A percentile compares a stretch with the other conserved stretches of the same genome.
These are phyloP conservation scores for Solanum commersonii DNA, from an alignment of 257 asterid genomes.

Conservation along the genomic window DNA sequence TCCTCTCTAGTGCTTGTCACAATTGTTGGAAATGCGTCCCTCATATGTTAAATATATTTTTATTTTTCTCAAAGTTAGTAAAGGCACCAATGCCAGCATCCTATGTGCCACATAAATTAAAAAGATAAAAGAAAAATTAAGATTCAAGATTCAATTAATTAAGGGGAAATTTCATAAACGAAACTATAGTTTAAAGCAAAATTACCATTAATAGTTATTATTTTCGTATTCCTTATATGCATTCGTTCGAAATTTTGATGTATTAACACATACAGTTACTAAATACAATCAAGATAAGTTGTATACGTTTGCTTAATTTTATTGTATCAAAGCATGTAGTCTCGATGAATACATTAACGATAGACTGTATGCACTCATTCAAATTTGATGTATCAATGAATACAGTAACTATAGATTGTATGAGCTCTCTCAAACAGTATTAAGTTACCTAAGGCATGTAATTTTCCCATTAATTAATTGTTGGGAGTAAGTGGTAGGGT, in stretches of 20 bases:
- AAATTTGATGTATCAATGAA: background rate
- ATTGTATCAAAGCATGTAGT: background rate
- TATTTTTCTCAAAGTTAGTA: constrained; percentile 1
- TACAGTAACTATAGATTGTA: no score
- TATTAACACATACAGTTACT: no score
- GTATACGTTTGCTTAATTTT: background rate
- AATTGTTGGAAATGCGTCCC: constrained; percentile 13
- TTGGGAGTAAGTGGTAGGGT: constrained; percentile 42
- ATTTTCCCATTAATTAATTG: background rate
- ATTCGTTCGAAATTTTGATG: no score
- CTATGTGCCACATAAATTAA: background rate
- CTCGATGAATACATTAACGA: background rate
- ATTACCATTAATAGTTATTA: background rate
- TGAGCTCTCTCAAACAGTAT: background rate
- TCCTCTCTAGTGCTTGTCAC: constrained; percentile 15
- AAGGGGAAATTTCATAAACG: background rate
- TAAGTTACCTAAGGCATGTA: background rate
- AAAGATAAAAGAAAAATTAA: background rate
- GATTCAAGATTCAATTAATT: background rate
- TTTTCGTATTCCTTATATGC: background rate
- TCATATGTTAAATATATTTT: background rate
- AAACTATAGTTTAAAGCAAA: background rate
- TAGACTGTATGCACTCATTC: background rate
- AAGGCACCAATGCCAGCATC: constrained; percentile 12
- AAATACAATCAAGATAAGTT: no score